Evolutionary conservation across 2,329 filamentous ascomycete genomes (phyloP).

Genomic region (Phyllosticta capitalensis): DNA sequence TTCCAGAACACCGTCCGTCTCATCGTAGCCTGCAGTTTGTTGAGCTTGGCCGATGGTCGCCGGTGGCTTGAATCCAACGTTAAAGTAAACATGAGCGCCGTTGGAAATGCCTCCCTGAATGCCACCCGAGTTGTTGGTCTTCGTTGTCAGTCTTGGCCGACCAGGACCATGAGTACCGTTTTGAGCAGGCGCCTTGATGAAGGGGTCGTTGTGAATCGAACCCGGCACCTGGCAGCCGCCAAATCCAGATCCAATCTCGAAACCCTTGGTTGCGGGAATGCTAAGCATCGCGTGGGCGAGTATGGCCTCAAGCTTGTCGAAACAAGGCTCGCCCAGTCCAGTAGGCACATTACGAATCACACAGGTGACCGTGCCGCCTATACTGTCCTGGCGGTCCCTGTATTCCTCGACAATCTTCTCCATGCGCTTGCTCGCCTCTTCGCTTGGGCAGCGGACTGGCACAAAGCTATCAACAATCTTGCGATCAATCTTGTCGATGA

Average conservation of each 20-base stretch:
- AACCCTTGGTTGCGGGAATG: conserved; percentile 91
- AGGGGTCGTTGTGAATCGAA: conserved; percentile 86
- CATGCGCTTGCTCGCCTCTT: conserved; percentile 58
- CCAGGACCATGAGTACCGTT: conserved; percentile 30
- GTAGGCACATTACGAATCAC: conserved; percentile 78
- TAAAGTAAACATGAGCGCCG: conserved; percentile 89
- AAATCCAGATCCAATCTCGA: conserved; percentile 92
- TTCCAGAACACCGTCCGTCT: conserved; percentile 64
- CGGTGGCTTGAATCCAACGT: conserved; percentile 87
- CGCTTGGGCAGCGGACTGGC: conserved; percentile 80
- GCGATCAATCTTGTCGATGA: conserved; percentile 65
- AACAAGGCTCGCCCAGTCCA: conserved; percentile 85
- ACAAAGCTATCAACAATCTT: conserved; percentile 69
- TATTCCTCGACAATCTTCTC: conserved; percentile 67
- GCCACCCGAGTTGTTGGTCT: conserved; percentile 90
- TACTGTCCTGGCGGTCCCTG: conserved; percentile 73
- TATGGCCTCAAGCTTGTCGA: conserved; percentile 89
- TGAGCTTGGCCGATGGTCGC: conserved; percentile 83
- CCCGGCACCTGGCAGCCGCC: conserved; percentile 76
- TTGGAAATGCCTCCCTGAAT: conserved; percentile 95
- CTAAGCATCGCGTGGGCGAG: conserved; percentile 90
- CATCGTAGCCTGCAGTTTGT: conserved; percentile 70
- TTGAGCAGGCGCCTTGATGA: conserved; percentile 50
- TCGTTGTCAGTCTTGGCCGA: conserved; percentile 62
- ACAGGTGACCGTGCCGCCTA: conserved; percentile 90